phyloP scores from a whole-genome alignment of 1,284 basidiomycete genomes.

The Meira nashicola region DNA sequence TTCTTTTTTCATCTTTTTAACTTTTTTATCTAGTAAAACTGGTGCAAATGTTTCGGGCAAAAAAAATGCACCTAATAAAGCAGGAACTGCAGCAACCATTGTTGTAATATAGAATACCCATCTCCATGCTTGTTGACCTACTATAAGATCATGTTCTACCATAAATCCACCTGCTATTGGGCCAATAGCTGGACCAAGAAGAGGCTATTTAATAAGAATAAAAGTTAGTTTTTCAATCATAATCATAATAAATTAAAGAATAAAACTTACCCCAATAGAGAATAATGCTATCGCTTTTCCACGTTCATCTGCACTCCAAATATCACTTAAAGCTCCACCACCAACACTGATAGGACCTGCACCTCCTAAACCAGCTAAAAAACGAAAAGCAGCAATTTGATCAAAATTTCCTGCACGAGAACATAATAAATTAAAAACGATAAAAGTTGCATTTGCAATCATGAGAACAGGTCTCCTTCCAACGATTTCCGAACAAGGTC shows the following conservation, averaged over 20 bases:
- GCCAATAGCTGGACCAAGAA: slow-evolving; percentile 63
- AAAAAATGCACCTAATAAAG: slow-evolving; percentile 21
- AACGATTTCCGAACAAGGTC: slow-evolving; percentile 62
- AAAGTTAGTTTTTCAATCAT: too few relatives aligned
- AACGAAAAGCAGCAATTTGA: slow-evolving; percentile 64
- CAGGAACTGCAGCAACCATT: slow-evolving; percentile 59
- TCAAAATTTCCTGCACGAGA: background rate
- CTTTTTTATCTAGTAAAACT: slow-evolving; percentile 35
- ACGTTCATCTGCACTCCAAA: slow-evolving; percentile 66
- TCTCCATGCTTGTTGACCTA: slow-evolving; percentile 15
- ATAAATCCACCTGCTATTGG: slow-evolving; percentile 46
- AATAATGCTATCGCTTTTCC: slow-evolving; percentile 69
- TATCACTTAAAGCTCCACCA: slow-evolving; percentile 59
- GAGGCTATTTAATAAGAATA: slow-evolving; percentile 60
- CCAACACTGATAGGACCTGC: slow-evolving; percentile 57
- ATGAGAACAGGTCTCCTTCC: slow-evolving; percentile 66
- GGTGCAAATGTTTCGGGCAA: slow-evolving; percentile 45
- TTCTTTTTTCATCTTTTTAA: slow-evolving; percentile 27
- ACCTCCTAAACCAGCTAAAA: slow-evolving; percentile 65
- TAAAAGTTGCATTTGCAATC: slow-evolving; percentile 57
- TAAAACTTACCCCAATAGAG: slow-evolving; percentile 59
- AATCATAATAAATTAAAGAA: too few relatives aligned
- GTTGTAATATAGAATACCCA: slow-evolving; percentile 57
- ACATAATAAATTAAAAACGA: slow-evolving; percentile 57
- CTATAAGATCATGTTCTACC: background rate